These are phyloP conservation scores for Corniculantispora saksenae DNA, from an alignment of 2,329 filamentous ascomycete species.

Conservation along the genomic window DNA sequence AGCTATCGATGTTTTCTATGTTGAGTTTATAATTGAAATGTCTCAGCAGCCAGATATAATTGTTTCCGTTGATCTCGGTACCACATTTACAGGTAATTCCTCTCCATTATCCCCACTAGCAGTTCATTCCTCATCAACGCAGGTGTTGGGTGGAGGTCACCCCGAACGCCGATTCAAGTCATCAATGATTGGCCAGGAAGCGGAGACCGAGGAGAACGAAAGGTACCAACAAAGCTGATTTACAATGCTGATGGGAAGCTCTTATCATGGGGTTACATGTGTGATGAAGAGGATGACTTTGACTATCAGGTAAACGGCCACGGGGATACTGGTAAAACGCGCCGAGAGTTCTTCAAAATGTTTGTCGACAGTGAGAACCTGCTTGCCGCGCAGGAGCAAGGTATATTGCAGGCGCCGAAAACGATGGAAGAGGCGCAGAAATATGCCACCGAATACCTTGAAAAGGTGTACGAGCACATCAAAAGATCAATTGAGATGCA, in stretches of 20 bases:
- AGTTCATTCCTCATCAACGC: slow-evolving; percentile 1
- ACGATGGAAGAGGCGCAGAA: slow-evolving; percentile 45
- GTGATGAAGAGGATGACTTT: slow-evolving; percentile 45
- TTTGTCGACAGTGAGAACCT: slow-evolving; percentile 51
- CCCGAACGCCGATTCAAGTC: slow-evolving; percentile 43
- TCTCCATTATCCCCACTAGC: not conserved
- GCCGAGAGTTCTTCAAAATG: slow-evolving; percentile 57
- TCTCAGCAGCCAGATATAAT: slow-evolving; percentile 37
- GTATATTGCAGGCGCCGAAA: slow-evolving; percentile 44
- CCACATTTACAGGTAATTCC: slow-evolving; percentile 45
- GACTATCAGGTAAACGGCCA: slow-evolving; percentile 26
- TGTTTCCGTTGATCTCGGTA: slow-evolving; percentile 47
- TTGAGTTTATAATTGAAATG: slow-evolving; percentile 17
- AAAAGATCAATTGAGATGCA: slow-evolving; percentile 45
- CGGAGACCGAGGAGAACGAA: slow-evolving; percentile 54
- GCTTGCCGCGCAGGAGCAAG: slow-evolving; percentile 42
- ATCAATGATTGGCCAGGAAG: slow-evolving; percentile 57
- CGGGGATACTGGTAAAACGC: slow-evolving; percentile 31
- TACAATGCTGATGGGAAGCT: slow-evolving; percentile 45
- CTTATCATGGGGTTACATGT: slow-evolving; percentile 56
- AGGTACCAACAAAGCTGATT: slow-evolving; percentile 53
- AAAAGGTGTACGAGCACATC: slow-evolving; percentile 50
- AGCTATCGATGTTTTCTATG: not conserved
- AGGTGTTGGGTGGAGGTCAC: slow-evolving; percentile 42
- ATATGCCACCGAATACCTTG: slow-evolving; percentile 51